phyloP scores from a whole-genome alignment of 768 basidiomycete species.

The Phanerochaete sordida region DNA sequence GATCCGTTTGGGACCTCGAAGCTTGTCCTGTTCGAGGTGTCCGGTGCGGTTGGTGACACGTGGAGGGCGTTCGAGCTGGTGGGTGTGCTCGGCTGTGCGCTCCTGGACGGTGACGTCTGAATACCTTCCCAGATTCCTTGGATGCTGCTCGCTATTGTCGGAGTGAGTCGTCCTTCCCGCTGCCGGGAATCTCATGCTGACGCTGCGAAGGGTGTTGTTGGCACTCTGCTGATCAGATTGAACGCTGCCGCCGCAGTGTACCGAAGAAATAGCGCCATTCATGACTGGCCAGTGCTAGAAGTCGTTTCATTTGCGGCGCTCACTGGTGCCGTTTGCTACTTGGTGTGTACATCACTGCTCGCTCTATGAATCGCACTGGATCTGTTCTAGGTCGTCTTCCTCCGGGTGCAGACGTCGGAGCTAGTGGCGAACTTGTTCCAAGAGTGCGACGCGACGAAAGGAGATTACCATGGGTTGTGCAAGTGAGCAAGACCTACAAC shows the following conservation, averaged over 20 bases:
- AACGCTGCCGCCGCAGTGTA: slow-evolving; percentile 65
- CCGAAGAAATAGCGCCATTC: slow-evolving; percentile 49
- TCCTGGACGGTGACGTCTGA: not conserved
- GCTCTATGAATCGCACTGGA: not conserved
- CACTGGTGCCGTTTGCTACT: slow-evolving; percentile 69
- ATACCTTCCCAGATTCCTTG: slow-evolving; percentile 57
- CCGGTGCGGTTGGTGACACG: slow-evolving; percentile 46
- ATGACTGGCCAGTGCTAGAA: slow-evolving; percentile 63
- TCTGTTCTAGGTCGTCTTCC: slow-evolving; percentile 55
- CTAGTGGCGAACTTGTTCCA: slow-evolving; percentile 81
- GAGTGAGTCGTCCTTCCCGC: slow-evolving; percentile 36
- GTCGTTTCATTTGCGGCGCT: slow-evolving; percentile 59
- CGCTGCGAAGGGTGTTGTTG: slow-evolving; percentile 51
- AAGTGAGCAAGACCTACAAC: too few species aligned
- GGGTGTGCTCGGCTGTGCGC: not conserved
- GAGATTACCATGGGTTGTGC: slow-evolving; percentile 76
- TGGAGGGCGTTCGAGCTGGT: slow-evolving; percentile 77
- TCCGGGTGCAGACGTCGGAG: slow-evolving; percentile 74
- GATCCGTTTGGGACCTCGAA: slow-evolving; percentile 87
- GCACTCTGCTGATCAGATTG: slow-evolving; percentile 60
- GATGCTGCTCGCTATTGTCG: slow-evolving; percentile 58
- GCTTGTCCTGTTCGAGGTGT: slow-evolving; percentile 74
- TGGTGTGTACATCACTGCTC: slow-evolving; percentile 35
- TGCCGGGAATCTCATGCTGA: not conserved
- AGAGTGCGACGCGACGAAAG: slow-evolving; percentile 69